Evolutionary conservation across 768 basidiomycete genomes (phyloP).

Genomic region (Termitomyces sp.): DNA sequence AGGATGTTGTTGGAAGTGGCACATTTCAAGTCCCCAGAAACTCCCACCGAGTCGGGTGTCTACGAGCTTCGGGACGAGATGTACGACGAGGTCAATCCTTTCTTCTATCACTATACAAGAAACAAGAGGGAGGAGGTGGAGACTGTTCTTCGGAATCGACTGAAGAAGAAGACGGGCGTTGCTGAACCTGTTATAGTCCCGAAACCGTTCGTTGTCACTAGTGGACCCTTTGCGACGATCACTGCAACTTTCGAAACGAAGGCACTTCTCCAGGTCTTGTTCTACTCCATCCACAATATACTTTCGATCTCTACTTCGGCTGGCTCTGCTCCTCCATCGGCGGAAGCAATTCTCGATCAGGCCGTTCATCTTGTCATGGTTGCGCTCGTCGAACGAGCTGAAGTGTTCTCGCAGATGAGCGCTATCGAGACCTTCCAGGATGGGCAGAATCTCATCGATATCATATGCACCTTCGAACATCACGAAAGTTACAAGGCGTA

Average conservation of each 20-base stretch:
- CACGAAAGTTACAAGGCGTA: constrained; percentile 75
- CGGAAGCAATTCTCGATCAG: constrained; percentile 90
- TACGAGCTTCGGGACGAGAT: constrained; percentile 85
- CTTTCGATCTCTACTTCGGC: constrained; percentile 58
- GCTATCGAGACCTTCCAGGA: constrained; percentile 54
- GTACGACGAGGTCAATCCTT: constrained; percentile 89
- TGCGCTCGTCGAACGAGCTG: constrained; percentile 68
- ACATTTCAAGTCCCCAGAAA: constrained; percentile 78
- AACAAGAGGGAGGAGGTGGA: constrained; percentile 94
- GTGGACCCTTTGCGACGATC: constrained; percentile 69
- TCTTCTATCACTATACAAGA: constrained; percentile 92
- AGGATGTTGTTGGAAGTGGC: constrained; percentile 75
- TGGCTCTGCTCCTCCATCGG: constrained; percentile 64
- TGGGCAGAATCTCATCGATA: constrained; percentile 59
- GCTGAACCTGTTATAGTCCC: constrained; percentile 76
- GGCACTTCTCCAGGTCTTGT: constrained; percentile 75
- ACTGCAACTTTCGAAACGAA: constrained; percentile 64
- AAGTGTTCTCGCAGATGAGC: constrained; percentile 57
- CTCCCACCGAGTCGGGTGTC: constrained; percentile 72
- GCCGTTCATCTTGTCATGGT: constrained; percentile 84
- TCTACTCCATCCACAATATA: constrained; percentile 77
- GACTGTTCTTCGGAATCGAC: constrained; percentile 59
- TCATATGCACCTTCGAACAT: constrained; percentile 75
- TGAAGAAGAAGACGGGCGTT: constrained; percentile 61
- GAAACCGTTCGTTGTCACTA: constrained; percentile 56